Evolutionary conservation across 495 filamentous ascomycete species (phyloP), one percentile per base, ranked within the genome.

Genomic region (Penicillium lividum): DNA sequence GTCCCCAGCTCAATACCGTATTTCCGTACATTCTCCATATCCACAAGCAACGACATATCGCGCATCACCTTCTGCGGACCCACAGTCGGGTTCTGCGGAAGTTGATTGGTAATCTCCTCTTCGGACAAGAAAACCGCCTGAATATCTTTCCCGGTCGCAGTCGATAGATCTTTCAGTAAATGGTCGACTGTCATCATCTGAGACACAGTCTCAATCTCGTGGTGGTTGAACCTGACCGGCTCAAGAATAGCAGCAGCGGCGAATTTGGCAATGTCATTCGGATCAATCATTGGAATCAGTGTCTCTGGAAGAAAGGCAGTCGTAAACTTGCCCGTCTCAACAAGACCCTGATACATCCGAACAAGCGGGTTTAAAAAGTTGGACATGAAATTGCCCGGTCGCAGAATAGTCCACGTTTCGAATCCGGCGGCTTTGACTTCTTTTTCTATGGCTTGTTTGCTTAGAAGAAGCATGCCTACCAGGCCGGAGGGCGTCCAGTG

Each of bases 361-460:
- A 71, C 68, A 18, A 72, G 62, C 6, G 77, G 76, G 0, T 45
- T 29, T 4, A 81, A 57, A 58, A 74, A 76, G 51, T 84, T 84
- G 5, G 72, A 65, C 80, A 82, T 82, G 70, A 82, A 84, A 43
- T 71, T 74, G 3, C 71, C 77, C 2, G 76, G 75, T 8, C 74
- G 70, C 7, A 82, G 30, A 31, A 82, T 73, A 0, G 77, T 78
- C 69, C 74, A 80, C 13, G 63, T 46, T 13, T 72, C 59, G 57
- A 80, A 74, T 2, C 72, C 74, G 0, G 67, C 53, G 15, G 33
- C 31, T 15, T 61, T 63, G 5, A 81, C 62, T 16, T 59, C 58
- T 1, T 59, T 34, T 40, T 81, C 79, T 48, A 79, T 71, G 1
- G 55, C 47, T 13, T 63, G 55, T 53, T 84, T 82, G 16, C 63